These are phyloP conservation scores for Alternaria metachromatica DNA, from an alignment of 2,329 filamentous ascomycete species.

Conservation along the genomic window DNA sequence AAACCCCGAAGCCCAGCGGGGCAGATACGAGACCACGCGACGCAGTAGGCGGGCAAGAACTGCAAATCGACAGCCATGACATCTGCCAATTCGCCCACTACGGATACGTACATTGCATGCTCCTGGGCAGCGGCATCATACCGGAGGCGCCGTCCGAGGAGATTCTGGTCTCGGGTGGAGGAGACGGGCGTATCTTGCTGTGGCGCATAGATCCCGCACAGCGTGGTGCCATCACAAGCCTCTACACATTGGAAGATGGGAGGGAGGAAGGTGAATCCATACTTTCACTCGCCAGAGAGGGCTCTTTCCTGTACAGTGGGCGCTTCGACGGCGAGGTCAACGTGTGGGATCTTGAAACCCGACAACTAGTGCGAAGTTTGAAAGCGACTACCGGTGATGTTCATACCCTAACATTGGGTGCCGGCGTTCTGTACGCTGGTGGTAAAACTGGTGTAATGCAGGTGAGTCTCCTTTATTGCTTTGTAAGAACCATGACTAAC, in stretches of 20 bases:
- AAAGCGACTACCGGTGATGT: conserved; percentile 82
- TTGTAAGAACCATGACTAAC: conserved; percentile 22
- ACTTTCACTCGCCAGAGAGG: conserved; percentile 83
- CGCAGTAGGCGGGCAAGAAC: conserved; percentile 66
- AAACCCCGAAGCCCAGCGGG: conserved; percentile 74
- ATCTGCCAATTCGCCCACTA: conserved; percentile 91
- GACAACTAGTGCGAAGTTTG: conserved; percentile 86
- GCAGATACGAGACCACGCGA: conserved; percentile 56
- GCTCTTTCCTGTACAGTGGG: conserved; percentile 90
- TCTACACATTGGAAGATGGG: conserved; percentile 70
- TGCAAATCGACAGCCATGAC: conserved; percentile 83
- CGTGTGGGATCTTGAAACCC: conserved; percentile 95
- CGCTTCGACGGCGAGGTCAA: conserved; percentile 88
- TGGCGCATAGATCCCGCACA: conserved; percentile 74
- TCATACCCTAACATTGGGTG: conserved; percentile 84
- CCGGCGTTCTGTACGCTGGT: conserved; percentile 84
- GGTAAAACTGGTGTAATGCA: conserved; percentile 88
- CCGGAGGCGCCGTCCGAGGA: conserved; percentile 75
- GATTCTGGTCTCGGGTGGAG: conserved; percentile 86
- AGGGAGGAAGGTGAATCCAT: conserved; percentile 65
- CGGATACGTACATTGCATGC: conserved; percentile 96
- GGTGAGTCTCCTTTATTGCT: conserved; percentile 53
- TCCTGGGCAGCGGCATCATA: conserved; percentile 77
- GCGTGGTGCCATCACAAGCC: conserved; percentile 69
- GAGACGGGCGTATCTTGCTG: conserved; percentile 93